phyloP scores from a whole-genome alignment of 1,284 basidiomycete genomes.

The Ustilago trichophora region DNA sequence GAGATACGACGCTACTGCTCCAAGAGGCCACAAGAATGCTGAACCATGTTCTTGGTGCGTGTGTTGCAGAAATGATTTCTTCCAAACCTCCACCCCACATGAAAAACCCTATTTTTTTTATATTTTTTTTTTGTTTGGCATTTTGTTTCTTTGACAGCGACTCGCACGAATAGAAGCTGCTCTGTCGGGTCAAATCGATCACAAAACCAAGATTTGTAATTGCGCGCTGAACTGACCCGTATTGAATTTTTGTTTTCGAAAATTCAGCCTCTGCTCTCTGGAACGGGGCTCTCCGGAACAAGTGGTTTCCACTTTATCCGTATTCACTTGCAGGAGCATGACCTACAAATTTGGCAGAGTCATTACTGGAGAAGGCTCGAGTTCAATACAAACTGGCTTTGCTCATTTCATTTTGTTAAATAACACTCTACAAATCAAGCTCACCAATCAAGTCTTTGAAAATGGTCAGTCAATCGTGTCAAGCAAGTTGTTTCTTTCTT shows the following conservation, averaged over 20 bases:
- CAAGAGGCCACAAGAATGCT: no score
- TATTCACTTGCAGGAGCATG: not conserved
- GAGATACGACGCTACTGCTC: no score
- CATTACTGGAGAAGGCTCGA: no score
- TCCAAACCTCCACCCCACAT: conserved; percentile 31
- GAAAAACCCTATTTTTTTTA: no score
- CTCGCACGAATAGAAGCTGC: conserved; percentile 26
- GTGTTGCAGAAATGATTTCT: no score
- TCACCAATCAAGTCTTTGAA: conserved; percentile 30
- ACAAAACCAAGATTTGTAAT: conserved; percentile 4
- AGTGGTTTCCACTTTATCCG: not conserved
- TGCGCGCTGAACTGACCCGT: conserved; percentile 6
- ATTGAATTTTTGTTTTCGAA: not conserved
- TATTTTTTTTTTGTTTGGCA: no score
- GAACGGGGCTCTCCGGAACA: conserved; percentile 34
- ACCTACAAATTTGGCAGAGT: no score
- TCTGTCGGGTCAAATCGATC: conserved; percentile 29
- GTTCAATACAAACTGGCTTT: no score
- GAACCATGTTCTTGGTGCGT: no score
- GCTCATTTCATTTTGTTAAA: no score
- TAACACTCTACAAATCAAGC: not conserved
- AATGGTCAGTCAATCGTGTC: conserved; percentile 17
- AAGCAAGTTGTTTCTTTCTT: not conserved
- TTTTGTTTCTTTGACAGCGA: no score
- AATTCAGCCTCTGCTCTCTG: no score